Evolutionary conservation across 148 eudicot genomes (phyloP).

Genomic region (Vaccinium corymbosum): DNA sequence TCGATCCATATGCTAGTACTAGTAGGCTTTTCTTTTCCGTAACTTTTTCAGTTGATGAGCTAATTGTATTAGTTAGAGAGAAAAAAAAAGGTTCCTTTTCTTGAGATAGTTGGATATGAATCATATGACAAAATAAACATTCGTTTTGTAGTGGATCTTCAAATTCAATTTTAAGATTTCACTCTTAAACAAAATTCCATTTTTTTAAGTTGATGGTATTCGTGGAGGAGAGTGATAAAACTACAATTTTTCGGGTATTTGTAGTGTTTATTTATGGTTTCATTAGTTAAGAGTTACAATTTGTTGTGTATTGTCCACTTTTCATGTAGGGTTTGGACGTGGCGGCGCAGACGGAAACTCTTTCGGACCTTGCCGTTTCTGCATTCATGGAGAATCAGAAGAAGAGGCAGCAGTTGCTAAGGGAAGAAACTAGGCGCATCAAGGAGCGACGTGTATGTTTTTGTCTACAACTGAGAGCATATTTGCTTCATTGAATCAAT

Average conservation of each 20-base stretch:
- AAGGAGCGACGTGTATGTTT: background rate
- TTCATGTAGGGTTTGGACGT: too few relatives aligned
- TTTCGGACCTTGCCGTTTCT: background rate
- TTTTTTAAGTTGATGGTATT: too few relatives aligned
- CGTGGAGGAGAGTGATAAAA: too few relatives aligned
- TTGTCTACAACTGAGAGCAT: too few relatives aligned
- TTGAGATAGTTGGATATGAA: background rate
- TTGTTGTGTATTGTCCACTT: too few relatives aligned
- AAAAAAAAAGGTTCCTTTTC: background rate
- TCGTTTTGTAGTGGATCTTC: too few relatives aligned
- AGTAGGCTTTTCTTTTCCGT: background rate
- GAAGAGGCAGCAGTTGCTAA: background rate
- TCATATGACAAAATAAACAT: too few relatives aligned
- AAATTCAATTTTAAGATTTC: too few relatives aligned
- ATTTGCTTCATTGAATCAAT: background rate
- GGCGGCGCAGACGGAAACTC: background rate
- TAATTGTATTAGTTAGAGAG: background rate
- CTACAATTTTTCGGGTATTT: too few relatives aligned
- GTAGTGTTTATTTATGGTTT: too few relatives aligned
- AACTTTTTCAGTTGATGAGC: background rate
- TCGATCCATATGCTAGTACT: background rate
- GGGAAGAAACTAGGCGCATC: background rate
- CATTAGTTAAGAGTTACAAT: too few relatives aligned
- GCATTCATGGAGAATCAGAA: background rate
- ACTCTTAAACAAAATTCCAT: too few relatives aligned